A percentile compares a stretch with the other conserved stretches of the same genome.
Conservation (phyloP, 2,329 filamentous ascomycete species). For the Harringtonia aguacate region DNA sequence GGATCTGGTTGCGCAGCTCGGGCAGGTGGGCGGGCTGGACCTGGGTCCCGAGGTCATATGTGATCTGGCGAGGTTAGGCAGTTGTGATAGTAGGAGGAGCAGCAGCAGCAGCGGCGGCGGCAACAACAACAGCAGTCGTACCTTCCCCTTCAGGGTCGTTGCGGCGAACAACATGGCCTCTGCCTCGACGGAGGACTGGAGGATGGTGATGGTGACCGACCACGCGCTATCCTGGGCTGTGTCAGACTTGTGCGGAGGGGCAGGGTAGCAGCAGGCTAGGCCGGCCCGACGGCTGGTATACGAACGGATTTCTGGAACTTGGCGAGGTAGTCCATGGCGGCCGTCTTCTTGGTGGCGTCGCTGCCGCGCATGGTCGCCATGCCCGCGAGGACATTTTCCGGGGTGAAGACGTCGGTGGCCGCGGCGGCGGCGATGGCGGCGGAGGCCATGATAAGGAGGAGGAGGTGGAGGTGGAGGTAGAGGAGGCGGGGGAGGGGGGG, state of each 20-base stretch:
- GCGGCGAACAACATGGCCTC: slow-evolving; percentile 93
- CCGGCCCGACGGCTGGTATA: slow-evolving; percentile 16
- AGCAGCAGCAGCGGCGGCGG: not conserved
- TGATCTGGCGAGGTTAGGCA: slow-evolving; percentile 70
- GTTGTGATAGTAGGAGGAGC: not conserved
- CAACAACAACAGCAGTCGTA: slow-evolving; percentile 25
- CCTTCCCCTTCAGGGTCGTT: slow-evolving; percentile 96
- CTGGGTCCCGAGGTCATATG: slow-evolving; percentile 83
- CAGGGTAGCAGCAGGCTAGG: not conserved
- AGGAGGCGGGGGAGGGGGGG: not conserved
- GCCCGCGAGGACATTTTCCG: slow-evolving; percentile 66
- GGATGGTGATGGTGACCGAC: slow-evolving; percentile 75
- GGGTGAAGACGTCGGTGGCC: slow-evolving; percentile 62
- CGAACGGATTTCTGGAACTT: slow-evolving; percentile 96
- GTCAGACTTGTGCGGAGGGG: slow-evolving; percentile 6
- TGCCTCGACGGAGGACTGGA: slow-evolving; percentile 70
- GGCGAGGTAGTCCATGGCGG: slow-evolving; percentile 75
- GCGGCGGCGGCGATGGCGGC: slow-evolving; percentile 55
- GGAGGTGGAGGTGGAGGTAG: not conserved
- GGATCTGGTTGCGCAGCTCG: slow-evolving; percentile 71
- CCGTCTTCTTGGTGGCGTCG: slow-evolving; percentile 75
- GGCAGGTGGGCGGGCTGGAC: slow-evolving; percentile 65
- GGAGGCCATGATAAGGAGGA: not conserved
- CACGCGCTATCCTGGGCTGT: slow-evolving; percentile 68
- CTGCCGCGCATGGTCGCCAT: slow-evolving; percentile 86